Percentiles rank a stretch among this genome's conserved stretches.
These are phyloP conservation scores for Boletus tylopilopsis DNA, from an alignment of 768 basidiomycete species.

Conservation along the genomic window DNA sequence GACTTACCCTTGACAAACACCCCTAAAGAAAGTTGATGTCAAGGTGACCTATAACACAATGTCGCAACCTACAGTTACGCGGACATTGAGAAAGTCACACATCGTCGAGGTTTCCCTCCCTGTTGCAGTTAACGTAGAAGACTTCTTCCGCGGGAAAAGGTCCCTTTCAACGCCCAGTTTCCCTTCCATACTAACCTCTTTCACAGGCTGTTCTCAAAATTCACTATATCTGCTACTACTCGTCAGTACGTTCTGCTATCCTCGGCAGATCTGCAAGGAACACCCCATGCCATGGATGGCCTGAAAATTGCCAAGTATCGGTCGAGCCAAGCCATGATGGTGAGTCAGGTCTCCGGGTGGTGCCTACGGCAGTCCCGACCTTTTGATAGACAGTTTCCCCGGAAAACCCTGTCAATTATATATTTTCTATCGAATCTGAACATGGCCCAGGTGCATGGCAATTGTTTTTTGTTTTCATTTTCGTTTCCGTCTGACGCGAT, in stretches of 20 bases:
- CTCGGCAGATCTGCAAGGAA: constrained; percentile 51
- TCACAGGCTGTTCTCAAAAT: constrained; percentile 81
- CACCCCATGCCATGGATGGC: constrained; percentile 41
- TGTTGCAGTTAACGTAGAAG: constrained; percentile 90
- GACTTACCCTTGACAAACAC: constrained; percentile 1
- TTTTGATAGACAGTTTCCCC: constrained; percentile 69
- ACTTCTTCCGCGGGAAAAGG: constrained; percentile 89
- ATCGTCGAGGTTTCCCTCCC: constrained; percentile 70
- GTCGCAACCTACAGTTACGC: constrained; percentile 46
- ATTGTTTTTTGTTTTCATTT: constrained; percentile 3
- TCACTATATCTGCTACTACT: constrained; percentile 81
- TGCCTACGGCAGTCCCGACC: background rate
- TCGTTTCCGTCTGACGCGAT: background rate
- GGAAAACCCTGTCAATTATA: constrained; percentile 66
- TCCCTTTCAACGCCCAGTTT: constrained; percentile 25
- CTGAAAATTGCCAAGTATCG: constrained; percentile 51
- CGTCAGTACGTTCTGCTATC: constrained; percentile 76
- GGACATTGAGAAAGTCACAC: constrained; percentile 53
- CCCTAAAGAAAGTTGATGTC: constrained; percentile 63
- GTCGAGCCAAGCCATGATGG: constrained; percentile 45
- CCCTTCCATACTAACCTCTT: background rate
- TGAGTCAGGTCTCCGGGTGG: constrained; percentile 29
- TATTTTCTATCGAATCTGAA: constrained; percentile 73
- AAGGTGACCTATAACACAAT: constrained; percentile 65
- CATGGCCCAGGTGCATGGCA: constrained; percentile 51